Evolutionary conservation across 768 basidiomycete species (phyloP), one percentile per base, ranked within the genome.

Genomic region (Saitozyma podzolica): DNA sequence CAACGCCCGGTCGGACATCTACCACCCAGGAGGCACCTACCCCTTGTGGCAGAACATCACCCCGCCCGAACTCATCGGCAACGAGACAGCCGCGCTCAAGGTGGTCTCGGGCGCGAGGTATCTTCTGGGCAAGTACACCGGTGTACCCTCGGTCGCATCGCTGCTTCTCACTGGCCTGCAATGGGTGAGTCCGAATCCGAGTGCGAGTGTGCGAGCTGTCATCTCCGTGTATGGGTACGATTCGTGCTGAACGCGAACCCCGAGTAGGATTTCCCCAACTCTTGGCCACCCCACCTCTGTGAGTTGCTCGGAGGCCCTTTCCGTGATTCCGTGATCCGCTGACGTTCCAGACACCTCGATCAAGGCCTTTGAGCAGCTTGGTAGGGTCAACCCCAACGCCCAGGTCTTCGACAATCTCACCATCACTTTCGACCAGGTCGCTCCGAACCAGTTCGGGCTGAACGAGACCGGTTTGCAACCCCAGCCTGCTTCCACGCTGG

Each of bases 31-130:
- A 1, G 86, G 75, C 9, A 63, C 74, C 4, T 78, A 91, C 76
- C 90, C 93, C 0, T 82, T 88, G 54, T 96, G 92, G 94, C 87
- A 84, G 56, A 89, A 86, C 16, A 92, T 97, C 70, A 82, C 92
- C 52, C 94, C 94, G 0, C 70, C 83, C 20, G 88, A 90, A 68
- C 72, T 96, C 7, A 79, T 86, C 9, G 73, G 77, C 19, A 85
- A 84, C 65, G 79, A 83, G 53, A 79, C 80, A 6, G 86, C 86
- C 7, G 86, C 91, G 0, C 87, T 91, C 61, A 83, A 84, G 7
- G 85, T 85, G 65, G 95, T 95, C 75, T 81, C 89, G 2, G 83
- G 87, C 0, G 74, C 92, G 9, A 87, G 93, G 72, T 82, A 91
- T 82, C 59, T 75, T 17, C 62, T 79, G 19, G 69, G 67, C 11